A percentile compares a stretch with the other conserved stretches of the same genome.
Conservation (phyloP, 1,284 basidiomycete species). For the Exobasidium rhododendri region DNA sequence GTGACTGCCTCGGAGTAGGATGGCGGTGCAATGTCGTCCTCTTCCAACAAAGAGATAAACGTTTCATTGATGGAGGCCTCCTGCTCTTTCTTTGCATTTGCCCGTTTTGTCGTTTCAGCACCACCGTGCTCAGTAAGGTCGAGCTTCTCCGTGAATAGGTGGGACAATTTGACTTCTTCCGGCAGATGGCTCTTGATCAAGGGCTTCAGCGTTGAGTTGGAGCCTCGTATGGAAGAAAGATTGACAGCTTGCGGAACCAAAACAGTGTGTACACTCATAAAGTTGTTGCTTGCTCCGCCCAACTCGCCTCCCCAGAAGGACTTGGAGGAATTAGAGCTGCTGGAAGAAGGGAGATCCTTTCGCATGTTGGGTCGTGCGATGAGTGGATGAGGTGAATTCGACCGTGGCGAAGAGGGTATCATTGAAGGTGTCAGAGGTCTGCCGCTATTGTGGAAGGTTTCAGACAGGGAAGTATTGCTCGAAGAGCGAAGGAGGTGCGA, state of each 20-base stretch:
- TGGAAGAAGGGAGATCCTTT: slow-evolving; percentile 29
- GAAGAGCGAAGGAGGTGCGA: slow-evolving; percentile 21
- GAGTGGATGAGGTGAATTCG: slow-evolving; percentile 27
- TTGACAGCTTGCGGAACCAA: not conserved
- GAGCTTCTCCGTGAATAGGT: not conserved
- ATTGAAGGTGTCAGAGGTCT: slow-evolving; percentile 27
- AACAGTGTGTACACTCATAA: slow-evolving; percentile 20
- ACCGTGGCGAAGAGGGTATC: slow-evolving; percentile 28
- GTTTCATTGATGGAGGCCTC: not conserved
- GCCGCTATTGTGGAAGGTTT: slow-evolving; percentile 13
- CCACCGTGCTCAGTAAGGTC: not conserved
- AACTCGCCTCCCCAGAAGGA: slow-evolving; percentile 37
- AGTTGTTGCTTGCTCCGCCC: slow-evolving; percentile 23
- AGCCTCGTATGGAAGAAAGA: not conserved
- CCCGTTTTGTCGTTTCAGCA: not conserved
- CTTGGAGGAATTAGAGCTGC: not conserved
- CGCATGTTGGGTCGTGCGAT: slow-evolving; percentile 34
- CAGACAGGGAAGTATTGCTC: slow-evolving; percentile 16
- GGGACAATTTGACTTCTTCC: not conserved
- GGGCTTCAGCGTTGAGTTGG: not conserved
- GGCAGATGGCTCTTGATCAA: not conserved
- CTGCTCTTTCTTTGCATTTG: not conserved
- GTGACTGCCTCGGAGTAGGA: slow-evolving; percentile 2
- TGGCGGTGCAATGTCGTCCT: not conserved
- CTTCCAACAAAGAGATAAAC: not conserved